Evolutionary conservation across 148 eudicot species (phyloP).

Genomic region (Amaranthus palmeri): DNA sequence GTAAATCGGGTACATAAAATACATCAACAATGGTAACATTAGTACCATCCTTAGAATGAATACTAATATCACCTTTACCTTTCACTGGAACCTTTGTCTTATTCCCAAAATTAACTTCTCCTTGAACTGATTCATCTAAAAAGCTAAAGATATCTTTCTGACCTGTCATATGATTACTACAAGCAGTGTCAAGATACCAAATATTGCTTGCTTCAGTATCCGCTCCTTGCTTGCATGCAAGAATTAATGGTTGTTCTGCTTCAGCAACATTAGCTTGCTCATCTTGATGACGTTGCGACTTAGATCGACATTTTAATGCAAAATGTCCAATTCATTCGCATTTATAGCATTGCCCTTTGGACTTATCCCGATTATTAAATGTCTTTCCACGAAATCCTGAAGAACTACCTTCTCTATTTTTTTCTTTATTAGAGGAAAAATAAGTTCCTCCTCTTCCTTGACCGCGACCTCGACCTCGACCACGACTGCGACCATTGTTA

Average conservation of each 20-base stretch:
- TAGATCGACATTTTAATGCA: slow-evolving; percentile 4
- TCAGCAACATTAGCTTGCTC: slow-evolving; percentile 14
- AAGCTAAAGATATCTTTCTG: no score
- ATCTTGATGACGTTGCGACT: background rate
- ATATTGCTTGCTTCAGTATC: no score
- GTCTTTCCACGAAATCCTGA: background rate
- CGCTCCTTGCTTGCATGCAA: no score
- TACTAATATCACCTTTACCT: no score
- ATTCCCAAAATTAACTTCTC: no score
- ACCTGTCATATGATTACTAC: no score
- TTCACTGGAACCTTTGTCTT: no score
- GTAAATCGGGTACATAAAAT: slow-evolving; percentile 12
- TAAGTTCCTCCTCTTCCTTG: background rate
- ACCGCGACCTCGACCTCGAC: background rate
- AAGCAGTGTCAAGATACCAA: no score
- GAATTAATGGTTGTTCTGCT: no score
- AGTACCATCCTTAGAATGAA: slow-evolving; percentile 9
- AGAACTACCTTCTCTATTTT: background rate
- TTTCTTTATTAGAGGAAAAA: no score
- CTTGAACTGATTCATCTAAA: no score
- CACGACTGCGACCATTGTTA: background rate
- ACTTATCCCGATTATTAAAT: background rate
- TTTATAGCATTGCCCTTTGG: background rate
- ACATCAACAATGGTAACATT: slow-evolving; percentile 8
- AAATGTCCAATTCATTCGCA: slow-evolving; percentile 6